Percentiles rank a stretch among this genome's conserved stretches.
phyloP scores from a whole-genome alignment of 106 monocot genomes.

The Acorus gramineus region DNA sequence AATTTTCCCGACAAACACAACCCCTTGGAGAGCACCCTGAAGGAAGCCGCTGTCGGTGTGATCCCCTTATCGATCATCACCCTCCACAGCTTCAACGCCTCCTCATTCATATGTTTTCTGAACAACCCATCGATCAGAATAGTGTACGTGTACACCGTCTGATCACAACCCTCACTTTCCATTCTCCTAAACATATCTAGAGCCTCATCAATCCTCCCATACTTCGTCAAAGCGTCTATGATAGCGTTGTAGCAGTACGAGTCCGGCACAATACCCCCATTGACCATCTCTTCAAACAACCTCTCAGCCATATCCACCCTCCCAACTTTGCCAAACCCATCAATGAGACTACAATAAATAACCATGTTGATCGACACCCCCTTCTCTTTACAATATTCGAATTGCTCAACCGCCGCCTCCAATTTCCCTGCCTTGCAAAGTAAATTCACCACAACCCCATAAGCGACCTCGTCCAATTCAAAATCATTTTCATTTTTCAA shows the following conservation, averaged over 20 bases:
- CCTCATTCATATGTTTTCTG: conserved; percentile 72
- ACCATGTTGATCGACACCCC: conserved; percentile 43
- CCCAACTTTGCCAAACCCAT: conserved; percentile 82
- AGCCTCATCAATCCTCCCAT: conserved; percentile 57
- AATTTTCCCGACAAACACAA: conserved; percentile 95
- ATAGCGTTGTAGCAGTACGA: conserved; percentile 79
- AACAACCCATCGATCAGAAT: conserved; percentile 86
- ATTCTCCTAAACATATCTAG: conserved; percentile 46
- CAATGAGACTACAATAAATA: conserved; percentile 67
- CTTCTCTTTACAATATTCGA: conserved; percentile 36
- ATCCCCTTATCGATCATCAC: conserved; percentile 83
- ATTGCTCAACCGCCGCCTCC: conserved; percentile 62
- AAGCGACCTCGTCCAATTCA: conserved; percentile 57
- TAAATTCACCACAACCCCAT: conserved; percentile 62
- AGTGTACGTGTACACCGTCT: conserved; percentile 74
- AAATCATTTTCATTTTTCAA: conserved; percentile 55
- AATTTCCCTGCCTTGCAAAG: conserved; percentile 64
- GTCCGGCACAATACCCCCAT: conserved; percentile 42
- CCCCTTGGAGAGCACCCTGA: conserved; percentile 56
- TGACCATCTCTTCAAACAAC: conserved; percentile 62
- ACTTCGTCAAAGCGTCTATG: conserved; percentile 54
- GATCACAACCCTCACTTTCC: conserved; percentile 62
- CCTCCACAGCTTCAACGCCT: conserved; percentile 74
- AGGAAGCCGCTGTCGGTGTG: conserved; percentile 63
- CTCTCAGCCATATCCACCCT: conserved; percentile 44